Evolutionary conservation across 139 green algal species (phyloP).

Genomic region (Astrephomene gubernaculifera): DNA sequence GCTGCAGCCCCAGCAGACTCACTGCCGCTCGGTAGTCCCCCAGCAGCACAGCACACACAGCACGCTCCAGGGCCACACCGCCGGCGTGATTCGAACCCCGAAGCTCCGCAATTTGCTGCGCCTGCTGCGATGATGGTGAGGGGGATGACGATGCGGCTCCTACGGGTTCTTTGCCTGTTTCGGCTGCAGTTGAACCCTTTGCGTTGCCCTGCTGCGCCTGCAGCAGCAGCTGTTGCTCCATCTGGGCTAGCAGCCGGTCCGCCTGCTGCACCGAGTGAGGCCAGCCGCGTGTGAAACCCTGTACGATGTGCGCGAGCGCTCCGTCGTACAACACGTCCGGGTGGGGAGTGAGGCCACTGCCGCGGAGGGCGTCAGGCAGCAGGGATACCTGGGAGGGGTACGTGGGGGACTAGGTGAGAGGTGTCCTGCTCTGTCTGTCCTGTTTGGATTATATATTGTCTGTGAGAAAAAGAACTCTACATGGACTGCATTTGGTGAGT

Average conservation of each 20-base stretch:
- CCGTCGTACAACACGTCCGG: conserved; percentile 41
- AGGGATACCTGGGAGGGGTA: conserved; percentile 16
- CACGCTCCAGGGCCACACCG: conserved; percentile 40
- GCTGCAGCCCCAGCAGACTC: conserved; percentile 36
- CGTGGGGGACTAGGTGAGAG: too few relatives aligned
- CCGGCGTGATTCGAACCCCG: too few relatives aligned
- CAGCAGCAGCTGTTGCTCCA: conserved; percentile 1
- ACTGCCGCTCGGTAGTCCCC: conserved; percentile 34
- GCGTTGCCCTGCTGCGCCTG: neutral
- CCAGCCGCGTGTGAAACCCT: conserved; percentile 37
- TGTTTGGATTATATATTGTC: too few relatives aligned
- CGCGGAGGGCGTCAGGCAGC: conserved; percentile 3
- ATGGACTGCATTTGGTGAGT: too few relatives aligned
- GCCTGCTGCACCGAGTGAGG: conserved; percentile 6
- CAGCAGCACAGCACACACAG: conserved; percentile 46
- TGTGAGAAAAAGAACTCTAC: too few relatives aligned
- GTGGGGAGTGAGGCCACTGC: conserved; percentile 8
- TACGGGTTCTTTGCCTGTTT: too few relatives aligned
- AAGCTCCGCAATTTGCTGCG: too few relatives aligned
- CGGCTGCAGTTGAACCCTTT: too few relatives aligned
- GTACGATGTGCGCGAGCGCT: conserved; percentile 48
- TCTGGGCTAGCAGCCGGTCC: neutral
- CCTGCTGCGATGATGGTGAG: too few relatives aligned
- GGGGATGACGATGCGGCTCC: too few relatives aligned
- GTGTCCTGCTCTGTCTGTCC: too few relatives aligned